Percentiles rank a stretch among this genome's conserved stretches.
Conservation (phyloP, 345 rosid species). For the Psidium guajava region DNA sequence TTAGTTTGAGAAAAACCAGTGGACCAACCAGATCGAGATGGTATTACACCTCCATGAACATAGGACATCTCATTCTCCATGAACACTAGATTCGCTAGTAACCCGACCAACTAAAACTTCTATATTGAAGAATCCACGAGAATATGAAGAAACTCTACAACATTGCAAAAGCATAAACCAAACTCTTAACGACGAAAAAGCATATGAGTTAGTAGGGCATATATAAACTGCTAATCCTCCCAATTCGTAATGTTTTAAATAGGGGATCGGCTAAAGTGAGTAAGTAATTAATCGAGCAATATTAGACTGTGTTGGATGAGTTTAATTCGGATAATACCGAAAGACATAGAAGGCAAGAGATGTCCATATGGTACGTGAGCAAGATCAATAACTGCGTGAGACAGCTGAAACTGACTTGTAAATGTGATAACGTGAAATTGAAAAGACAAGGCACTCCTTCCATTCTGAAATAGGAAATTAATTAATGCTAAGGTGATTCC, state of each 20-base stretch:
- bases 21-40: not conserved
- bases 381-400: not conserved
- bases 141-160: not conserved
- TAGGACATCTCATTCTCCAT: constrained; percentile 72
- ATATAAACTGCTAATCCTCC: not conserved
- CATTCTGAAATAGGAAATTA: not conserved
- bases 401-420: not conserved
- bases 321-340: not conserved
- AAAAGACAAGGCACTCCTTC: not conserved
- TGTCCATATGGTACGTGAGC: not conserved
- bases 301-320: not conserved
- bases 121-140: not conserved
- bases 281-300: not conserved
- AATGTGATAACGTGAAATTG: not conserved
- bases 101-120: not conserved
- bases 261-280: not conserved
- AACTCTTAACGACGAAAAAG: not conserved
- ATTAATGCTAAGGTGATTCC: not conserved
- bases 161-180: not conserved
- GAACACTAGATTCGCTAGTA: not conserved
- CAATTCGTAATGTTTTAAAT: not conserved
- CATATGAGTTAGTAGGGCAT: not conserved
- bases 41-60: constrained; percentile 25
- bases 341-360: not conserved
- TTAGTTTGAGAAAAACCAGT: constrained; percentile 25